Base-by-base conservation (phyloP, 768 basidiomycete genomes). In the Phylloporus arenicola region DNA sequence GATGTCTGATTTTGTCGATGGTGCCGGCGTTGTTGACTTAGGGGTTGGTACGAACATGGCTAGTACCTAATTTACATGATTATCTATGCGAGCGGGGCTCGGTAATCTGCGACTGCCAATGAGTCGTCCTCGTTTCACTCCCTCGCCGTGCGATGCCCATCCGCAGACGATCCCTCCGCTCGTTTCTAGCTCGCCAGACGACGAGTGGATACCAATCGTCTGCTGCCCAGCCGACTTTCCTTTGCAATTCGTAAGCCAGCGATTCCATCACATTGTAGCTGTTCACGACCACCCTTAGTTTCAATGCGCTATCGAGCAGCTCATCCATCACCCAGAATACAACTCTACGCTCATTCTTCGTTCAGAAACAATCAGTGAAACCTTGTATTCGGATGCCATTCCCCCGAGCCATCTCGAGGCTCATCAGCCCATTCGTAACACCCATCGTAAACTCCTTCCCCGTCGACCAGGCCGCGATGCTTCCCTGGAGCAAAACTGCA, bases 321-420 rank as follows among this genome's bases (percentile, higher is more conserved):
- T 95, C 16, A 73, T 92, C 7, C 78, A 87, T 33, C 92, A 95
- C 62, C 94, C 94, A 6, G 94, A 97, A 62, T 90, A 91, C 64
- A 95, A 94, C 62, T 92, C 91, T 0, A 87, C 89, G 0, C 77
- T 95, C 24, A 95, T 97, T 50, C 72, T 97, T 16, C 81, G 94
- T 2, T 88, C 92, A 0, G 89, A 95, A 34, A 78, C 77, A 3
- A 43, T 88, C 33, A 42, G 38, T n/a, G 59, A 65, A 34, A 56
- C 52, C 2, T 20, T 4, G 12, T 38, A 47, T 22, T 62, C 67
- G 35, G 63, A 70, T 20, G 17, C n/a, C 29, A 8, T 14, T 1
- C 14, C 22, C 6, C 14, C 33, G 22, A 24, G 30, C 43, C 17
- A 43, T 43, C 54, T 84, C 20, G 59, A 70, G 2, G 75, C 69